Evolutionary conservation across 768 basidiomycete genomes (phyloP).

Genomic region (Exidia glandulosa): DNA sequence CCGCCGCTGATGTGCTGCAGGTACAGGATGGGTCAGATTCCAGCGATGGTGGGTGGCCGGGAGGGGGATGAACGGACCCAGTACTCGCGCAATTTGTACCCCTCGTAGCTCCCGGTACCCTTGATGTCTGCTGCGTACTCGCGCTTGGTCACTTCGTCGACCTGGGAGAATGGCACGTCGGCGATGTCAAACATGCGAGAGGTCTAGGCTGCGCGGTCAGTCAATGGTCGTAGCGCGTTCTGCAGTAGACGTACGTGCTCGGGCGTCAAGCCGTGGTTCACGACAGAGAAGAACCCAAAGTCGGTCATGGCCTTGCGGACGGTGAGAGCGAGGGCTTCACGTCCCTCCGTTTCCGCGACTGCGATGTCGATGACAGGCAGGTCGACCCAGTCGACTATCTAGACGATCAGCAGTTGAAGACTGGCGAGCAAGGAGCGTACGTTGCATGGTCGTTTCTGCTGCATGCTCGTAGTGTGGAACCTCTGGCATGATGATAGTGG

Average conservation of each 20-base stretch:
- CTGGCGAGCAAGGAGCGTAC: too few relatives aligned
- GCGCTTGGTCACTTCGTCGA: slow-evolving; percentile 32
- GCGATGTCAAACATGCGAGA: slow-evolving; percentile 38
- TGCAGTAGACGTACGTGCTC: slow-evolving; percentile 23
- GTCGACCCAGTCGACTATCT: slow-evolving; percentile 36
- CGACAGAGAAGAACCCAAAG: slow-evolving; percentile 30
- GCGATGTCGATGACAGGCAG: slow-evolving; percentile 44
- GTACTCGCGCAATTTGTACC: slow-evolving; percentile 42
- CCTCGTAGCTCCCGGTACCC: slow-evolving; percentile 38
- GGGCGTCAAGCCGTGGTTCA: slow-evolving; percentile 36
- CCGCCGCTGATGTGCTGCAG: slow-evolving; percentile 30
- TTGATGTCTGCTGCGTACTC: slow-evolving; percentile 29
- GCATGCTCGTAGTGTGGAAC: too few relatives aligned
- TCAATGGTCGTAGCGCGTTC: not conserved
- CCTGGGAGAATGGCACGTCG: slow-evolving; percentile 30
- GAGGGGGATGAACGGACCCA: slow-evolving; percentile 29
- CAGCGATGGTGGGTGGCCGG: not conserved
- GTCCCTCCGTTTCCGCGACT: slow-evolving; percentile 27
- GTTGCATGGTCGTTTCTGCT: too few relatives aligned
- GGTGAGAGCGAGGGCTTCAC: slow-evolving; percentile 26
- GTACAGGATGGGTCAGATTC: not conserved
- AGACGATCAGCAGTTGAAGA: slow-evolving; percentile 9
- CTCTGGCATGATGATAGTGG: too few relatives aligned
- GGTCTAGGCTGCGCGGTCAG: slow-evolving; percentile 18
- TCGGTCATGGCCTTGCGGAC: slow-evolving; percentile 35